phyloP scores from a whole-genome alignment of 2,329 filamentous ascomycete genomes.

The Neonectria faginata region DNA sequence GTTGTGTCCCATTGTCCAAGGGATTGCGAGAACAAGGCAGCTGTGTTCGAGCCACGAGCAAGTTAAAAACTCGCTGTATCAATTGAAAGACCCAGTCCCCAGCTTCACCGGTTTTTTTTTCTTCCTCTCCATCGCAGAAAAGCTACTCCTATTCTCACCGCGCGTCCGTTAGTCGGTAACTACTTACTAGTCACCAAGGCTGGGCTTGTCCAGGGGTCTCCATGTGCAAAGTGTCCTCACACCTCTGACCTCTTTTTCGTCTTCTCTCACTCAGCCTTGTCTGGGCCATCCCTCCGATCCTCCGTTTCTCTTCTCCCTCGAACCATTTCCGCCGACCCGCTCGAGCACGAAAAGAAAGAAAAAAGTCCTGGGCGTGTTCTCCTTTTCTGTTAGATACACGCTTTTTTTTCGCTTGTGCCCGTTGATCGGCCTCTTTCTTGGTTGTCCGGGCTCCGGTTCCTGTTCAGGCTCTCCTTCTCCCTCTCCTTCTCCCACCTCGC shows the following conservation, averaged over 20 bases:
- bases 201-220: constrained; percentile 7
- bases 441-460: background rate
- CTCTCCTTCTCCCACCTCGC: constrained; percentile 32
- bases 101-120: background rate
- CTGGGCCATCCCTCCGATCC: constrained; percentile 28
- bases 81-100: background rate
- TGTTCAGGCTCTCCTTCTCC: background rate
- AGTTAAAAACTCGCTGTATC: background rate
- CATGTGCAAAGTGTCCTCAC: constrained; percentile 45
- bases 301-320: constrained; percentile 12
- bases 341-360: background rate
- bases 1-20: background rate
- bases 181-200: background rate
- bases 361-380: constrained; percentile 16
- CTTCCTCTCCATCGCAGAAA: background rate
- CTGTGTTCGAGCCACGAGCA: background rate
- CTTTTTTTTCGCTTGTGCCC: constrained; percentile 1
- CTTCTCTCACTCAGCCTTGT: constrained; percentile 44
- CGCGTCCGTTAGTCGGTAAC: background rate
- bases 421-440: constrained; percentile 26
- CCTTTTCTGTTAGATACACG: background rate
- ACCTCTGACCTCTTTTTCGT: background rate
- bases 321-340: constrained; percentile 22
- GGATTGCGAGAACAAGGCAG: background rate
- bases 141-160: background rate